Percentiles rank a stretch among this genome's conserved stretches.
Conservation (phyloP, 2,329 filamentous ascomycete species). For the Hypoxylon sp. region DNA sequence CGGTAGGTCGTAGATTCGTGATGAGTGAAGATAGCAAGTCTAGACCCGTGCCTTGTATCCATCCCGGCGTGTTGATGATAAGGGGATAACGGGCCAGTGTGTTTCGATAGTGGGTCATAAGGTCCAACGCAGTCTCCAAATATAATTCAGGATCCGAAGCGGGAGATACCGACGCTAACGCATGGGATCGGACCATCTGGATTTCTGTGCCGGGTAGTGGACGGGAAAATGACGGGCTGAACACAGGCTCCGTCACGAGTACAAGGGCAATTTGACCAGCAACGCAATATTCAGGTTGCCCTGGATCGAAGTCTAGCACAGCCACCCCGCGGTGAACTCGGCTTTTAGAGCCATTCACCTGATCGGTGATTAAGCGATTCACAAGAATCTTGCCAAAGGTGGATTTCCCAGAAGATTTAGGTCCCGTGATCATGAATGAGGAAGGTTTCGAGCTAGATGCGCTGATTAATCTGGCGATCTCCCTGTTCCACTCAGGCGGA, state of each 20-base stretch:
- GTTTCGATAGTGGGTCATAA: slow-evolving; percentile 71
- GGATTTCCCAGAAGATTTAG: slow-evolving; percentile 82
- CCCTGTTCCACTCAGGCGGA: slow-evolving; percentile 73
- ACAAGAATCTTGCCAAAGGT: slow-evolving; percentile 77
- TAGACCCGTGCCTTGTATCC: slow-evolving; percentile 79
- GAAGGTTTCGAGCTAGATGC: slow-evolving; percentile 56
- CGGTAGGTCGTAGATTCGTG: slow-evolving; percentile 66
- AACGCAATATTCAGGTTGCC: slow-evolving; percentile 81
- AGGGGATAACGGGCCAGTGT: slow-evolving; percentile 66
- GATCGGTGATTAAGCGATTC: slow-evolving; percentile 75
- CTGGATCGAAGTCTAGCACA: slow-evolving; percentile 83
- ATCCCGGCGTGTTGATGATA: slow-evolving; percentile 81
- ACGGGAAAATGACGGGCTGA: slow-evolving; percentile 78
- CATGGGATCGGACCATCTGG: slow-evolving; percentile 72
- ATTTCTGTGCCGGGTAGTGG: slow-evolving; percentile 57
- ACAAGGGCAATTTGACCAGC: slow-evolving; percentile 79
- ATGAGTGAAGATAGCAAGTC: slow-evolving; percentile 74
- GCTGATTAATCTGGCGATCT: slow-evolving; percentile 64
- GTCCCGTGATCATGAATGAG: slow-evolving; percentile 74
- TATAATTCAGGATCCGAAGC: slow-evolving; percentile 78
- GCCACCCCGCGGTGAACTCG: slow-evolving; percentile 59
- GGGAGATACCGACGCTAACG: slow-evolving; percentile 75
- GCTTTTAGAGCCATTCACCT: slow-evolving; percentile 47
- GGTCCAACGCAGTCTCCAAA: slow-evolving; percentile 73
- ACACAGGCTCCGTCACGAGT: slow-evolving; percentile 71